Evolutionary conservation across 2,329 filamentous ascomycete genomes (phyloP).

Genomic region (Samsoniella hepiali): DNA sequence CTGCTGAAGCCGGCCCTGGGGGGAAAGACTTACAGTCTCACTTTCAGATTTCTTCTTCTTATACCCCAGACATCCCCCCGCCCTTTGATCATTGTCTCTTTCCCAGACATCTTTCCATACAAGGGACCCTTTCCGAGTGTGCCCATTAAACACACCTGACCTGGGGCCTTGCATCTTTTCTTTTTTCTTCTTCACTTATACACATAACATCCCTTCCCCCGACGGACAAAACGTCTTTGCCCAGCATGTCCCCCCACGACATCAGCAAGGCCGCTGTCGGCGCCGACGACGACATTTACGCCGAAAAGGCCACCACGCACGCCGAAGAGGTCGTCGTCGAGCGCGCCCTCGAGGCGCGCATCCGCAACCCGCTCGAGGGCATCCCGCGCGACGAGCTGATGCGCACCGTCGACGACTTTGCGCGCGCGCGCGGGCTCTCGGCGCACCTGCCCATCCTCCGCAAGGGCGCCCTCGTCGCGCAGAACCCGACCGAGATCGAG

Average conservation of each 20-base stretch:
- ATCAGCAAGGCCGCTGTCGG: conserved; percentile 11
- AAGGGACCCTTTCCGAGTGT: background rate
- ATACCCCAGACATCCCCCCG: conserved; percentile 7
- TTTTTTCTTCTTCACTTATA: background rate
- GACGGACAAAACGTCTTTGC: background rate
- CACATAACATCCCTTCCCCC: too few species aligned
- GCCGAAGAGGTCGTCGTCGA: conserved; percentile 8
- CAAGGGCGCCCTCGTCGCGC: conserved; percentile 71
- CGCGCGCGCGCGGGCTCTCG: conserved; percentile 53
- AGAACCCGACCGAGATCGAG: conserved; percentile 62
- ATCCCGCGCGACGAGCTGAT: conserved; percentile 51
- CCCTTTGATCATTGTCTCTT: background rate
- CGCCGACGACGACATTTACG: conserved; percentile 8
- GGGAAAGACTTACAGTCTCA: background rate
- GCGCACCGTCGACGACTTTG: conserved; percentile 58
- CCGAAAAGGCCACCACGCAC: conserved; percentile 15
- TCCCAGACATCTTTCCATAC: background rate
- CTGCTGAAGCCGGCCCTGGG: background rate
- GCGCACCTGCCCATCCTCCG: conserved; percentile 58
- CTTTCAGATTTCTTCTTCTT: background rate
- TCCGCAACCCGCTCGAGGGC: conserved; percentile 45
- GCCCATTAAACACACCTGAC: background rate
- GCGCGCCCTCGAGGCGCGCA: background rate
- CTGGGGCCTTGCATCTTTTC: background rate
- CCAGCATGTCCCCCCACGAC: conserved; percentile 12